Conservation (phyloP, 1,139 yeast species). For the Spathaspora sp. region DNA sequence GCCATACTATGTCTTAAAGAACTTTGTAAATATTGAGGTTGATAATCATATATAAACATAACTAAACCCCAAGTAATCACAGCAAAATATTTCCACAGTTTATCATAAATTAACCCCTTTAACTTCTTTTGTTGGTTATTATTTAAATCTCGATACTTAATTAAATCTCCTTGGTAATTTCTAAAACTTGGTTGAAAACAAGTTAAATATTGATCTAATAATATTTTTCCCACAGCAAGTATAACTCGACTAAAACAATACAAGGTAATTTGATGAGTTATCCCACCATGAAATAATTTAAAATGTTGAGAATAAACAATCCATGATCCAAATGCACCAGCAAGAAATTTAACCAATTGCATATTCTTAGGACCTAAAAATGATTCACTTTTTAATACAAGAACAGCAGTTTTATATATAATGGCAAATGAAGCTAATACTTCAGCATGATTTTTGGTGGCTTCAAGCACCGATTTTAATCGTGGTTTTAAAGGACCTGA, state of each 20-base stretch:
- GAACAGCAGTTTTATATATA: constrained; percentile 48
- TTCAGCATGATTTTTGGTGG: constrained; percentile 66
- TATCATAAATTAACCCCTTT: constrained; percentile 35
- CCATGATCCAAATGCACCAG: constrained; percentile 67
- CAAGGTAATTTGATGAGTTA: constrained; percentile 59
- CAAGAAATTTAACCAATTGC: constrained; percentile 47
- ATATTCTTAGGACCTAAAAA: constrained; percentile 33
- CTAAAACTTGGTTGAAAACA: constrained; percentile 37
- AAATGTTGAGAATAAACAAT: constrained; percentile 63
- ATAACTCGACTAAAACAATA: constrained; percentile 62
- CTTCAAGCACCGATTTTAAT: constrained; percentile 48
- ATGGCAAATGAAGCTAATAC: constrained; percentile 68
- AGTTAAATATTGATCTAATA: constrained; percentile 37
- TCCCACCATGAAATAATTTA: constrained; percentile 46
- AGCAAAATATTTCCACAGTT: constrained; percentile 65
- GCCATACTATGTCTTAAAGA: constrained; percentile 72
- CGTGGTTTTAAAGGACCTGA: constrained; percentile 49
- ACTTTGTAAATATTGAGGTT: constrained; percentile 63
- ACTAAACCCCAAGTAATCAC: constrained; percentile 75
- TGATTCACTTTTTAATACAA: constrained; percentile 32
- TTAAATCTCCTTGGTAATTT: constrained; percentile 20
- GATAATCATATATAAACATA: constrained; percentile 67
- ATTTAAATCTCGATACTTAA: constrained; percentile 31
- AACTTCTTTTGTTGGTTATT: constrained; percentile 34
- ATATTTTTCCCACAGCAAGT: constrained; percentile 51